Evolutionary conservation across 2,329 filamentous ascomycete species (phyloP), one percentile per base, ranked within the genome.

Genomic region (Stagonosporopsis chrysanthemi): DNA sequence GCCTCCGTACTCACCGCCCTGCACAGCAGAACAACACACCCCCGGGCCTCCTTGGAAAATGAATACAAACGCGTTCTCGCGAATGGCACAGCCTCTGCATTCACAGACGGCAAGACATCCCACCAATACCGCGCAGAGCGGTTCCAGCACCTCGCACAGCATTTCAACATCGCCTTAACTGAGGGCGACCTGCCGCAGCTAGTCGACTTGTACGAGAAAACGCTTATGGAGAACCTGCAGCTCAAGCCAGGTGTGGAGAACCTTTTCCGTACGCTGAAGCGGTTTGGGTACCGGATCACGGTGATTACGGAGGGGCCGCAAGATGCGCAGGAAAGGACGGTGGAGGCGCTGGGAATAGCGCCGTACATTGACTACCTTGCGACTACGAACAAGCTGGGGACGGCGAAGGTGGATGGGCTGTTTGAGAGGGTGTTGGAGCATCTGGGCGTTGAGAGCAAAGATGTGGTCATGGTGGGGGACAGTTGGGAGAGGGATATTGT

Each of bases 251-350:
- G 79, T 0, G 78, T 77, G 0, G 14, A 75, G 3, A 49, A 67
- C 0, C 60, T 83, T 1, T 63, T 83, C 0, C 31, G 62, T 5
- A 63, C 60, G 1, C 61, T 82, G 2, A 77, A 73, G 47, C 11
- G 29, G 0, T 60, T 69, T 0, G 73, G 74, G 0, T 79, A 80
- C 60, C 79, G 73, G n/a, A 68, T 82, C 3, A 71, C 74, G 0
- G 62, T 83, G 17, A 72, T 83, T 0, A 82, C 80, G 0, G 81
- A 83, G 60, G 80, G 81, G 0, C 81, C 79, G 0, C 74, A 79
- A 36, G 81, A 83, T 64, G 76, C 79, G 2, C 81, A 83, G 51
- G 71, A 79, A 58, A 77, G 80, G 64, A 80, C 81, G 0, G 39
- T 81, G 1, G 43, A 63, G 14, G 61, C 71, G n/a, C 65, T 80